Base-by-base conservation (phyloP, 306 rosid species). In the Astragalus membranaceus region DNA sequence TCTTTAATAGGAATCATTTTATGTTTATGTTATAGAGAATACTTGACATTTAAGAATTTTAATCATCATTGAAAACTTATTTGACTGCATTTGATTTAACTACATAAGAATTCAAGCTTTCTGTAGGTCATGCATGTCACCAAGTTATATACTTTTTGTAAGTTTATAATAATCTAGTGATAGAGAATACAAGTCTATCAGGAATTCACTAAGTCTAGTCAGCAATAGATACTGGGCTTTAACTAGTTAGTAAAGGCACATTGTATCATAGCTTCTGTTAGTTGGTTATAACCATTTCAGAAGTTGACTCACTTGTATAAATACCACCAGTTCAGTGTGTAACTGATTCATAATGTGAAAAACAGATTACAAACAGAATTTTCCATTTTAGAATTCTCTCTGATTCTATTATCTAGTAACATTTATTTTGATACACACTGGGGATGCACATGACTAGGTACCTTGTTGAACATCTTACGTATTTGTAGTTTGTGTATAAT, bases 361-460 rank as follows among this genome's bases (percentile, higher is more conserved):
- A 20, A 20, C 23, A 20, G 2, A 20, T 20, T 20, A 20, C 23
- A 20, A 20, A 20, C 23, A 20, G 23, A 20, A 20, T 20, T 20
- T 20, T 20, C 23, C 23, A 20, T 20, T 2, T 20, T 20, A 20
- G 23, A 20, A 20, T 20, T 20, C 23, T 20, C 23, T 20, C 23
- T 20, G 23, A 20, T 20, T 20, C 23, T 20, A 20, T 20, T 20
- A 20, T 20, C 23, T 20, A 66, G 8, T 17, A 44, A 51, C 66
- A 32, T 68, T 76, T 36, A 61, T 56, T 57, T 74, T 66, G 55
- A 62, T 68, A 60, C 71, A 66, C 37, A 55, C 73, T 33, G 59
- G 32, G 33, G n/a, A 5, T 52, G 41, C 63, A 15, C 64, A 20
- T 42, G 49, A 41, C 49, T 64, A 23, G 51, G 41, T 64, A 35